Evolutionary conservation across 2,329 filamentous ascomycete species (phyloP), one percentile per base, ranked within the genome.

Genomic region (Aureobasidium melanogenum): DNA sequence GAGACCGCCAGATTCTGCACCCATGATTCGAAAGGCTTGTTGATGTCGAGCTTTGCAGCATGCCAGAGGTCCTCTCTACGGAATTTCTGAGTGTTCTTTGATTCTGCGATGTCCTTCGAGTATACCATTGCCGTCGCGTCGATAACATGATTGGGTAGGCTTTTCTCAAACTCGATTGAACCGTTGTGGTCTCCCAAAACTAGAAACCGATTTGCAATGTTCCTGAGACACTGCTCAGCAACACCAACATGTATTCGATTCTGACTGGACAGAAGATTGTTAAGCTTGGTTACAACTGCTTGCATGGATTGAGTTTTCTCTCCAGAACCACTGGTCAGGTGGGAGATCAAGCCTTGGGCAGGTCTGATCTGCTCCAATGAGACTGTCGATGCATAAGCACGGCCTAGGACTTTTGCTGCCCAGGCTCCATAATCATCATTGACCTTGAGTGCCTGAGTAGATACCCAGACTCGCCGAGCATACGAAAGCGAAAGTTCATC

Each of bases 331-430:
- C 32, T 22, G 22, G 30, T 36, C 19, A 61, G 39, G 24, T 61
- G 47, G 3, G 48, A 36, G 8, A 55, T 47, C 22, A 61, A 22
- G 5, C 48, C 32, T 14, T 14, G 36, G 3, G 50, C 48, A 10
- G 59, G 59, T 28, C 41, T 7, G 22, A 76, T 69, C 2, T 75
- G 64, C 47, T 73, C 69, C 12, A 70, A 65, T 1, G 54, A 44
- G 10, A 72, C 74, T 67, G 64, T 72, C 65, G 61, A 83, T 41
- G 88, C 86, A 73, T 92, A 97, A 0, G 90, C 87, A 70, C 91
- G 84, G 8, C 95, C 94, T 47, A 97, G 79, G 2, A 92, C 88
- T 64, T 87, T 83, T 3, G 89, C 92, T 47, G 89, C 88, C 95
- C 95, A 99, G 0, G 89, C 77, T 0, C 91, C 77, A 70, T 94